A percentile compares a stretch with the other conserved stretches of the same genome.
phyloP scores from a whole-genome alignment of 1,284 basidiomycete genomes.

The Austropuccinia psidii region DNA sequence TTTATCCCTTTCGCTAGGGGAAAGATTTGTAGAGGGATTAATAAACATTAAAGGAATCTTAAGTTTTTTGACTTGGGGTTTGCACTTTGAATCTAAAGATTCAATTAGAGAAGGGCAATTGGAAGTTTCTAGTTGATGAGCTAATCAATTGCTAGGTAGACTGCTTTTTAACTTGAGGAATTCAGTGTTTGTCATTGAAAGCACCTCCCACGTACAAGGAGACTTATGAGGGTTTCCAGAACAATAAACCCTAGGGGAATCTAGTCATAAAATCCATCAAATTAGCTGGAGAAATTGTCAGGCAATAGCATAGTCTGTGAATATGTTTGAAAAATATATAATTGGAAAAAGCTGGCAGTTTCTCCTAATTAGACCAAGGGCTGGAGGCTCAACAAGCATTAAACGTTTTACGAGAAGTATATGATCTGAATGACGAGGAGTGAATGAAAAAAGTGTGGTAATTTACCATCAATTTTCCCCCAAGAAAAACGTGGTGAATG shows the following conservation, averaged over 20 bases:
- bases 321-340: no score
- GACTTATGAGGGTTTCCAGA: conserved; percentile 34
- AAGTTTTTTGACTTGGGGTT: not conserved
- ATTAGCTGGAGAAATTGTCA: no score
- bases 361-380: no score
- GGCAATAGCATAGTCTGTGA: no score
- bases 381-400: no score
- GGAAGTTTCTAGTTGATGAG: not conserved
- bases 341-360: no score
- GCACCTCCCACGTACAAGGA: conserved; percentile 11
- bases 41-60: conserved; percentile 24
- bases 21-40: not conserved
- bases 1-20: not conserved
- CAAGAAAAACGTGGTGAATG: no score
- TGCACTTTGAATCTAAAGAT: not conserved
- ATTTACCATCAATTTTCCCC: conserved; percentile 37
- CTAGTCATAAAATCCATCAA: not conserved
- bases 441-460: not conserved
- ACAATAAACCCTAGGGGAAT: conserved; percentile 30
- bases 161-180: not conserved
- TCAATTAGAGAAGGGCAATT: not conserved
- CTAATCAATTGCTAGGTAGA: not conserved
- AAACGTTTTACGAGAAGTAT: no score
- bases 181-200: conserved; percentile 20
- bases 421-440: not conserved